These are phyloP conservation scores for Trichosporon sp. DNA, from an alignment of 1,284 basidiomycete species.

Conservation along the genomic window DNA sequence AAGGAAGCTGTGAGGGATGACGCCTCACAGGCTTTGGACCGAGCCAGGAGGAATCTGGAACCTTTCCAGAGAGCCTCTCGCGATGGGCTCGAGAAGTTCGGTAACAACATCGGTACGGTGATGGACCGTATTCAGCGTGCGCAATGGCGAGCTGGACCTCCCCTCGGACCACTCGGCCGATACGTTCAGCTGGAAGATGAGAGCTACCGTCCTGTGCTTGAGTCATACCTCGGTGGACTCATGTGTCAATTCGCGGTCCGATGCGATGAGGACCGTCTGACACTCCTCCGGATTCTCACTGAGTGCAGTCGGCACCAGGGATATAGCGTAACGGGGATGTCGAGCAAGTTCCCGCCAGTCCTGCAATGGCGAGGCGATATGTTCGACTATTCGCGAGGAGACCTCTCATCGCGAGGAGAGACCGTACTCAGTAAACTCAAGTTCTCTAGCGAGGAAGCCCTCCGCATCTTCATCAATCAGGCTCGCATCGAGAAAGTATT, in stretches of 20 bases:
- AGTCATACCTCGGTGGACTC: constrained; percentile 59
- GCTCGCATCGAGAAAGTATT: constrained; percentile 67
- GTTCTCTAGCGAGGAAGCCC: constrained; percentile 67
- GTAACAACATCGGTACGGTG: constrained; percentile 30
- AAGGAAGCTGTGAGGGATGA: neutral
- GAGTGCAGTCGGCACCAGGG: neutral
- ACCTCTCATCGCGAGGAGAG: constrained; percentile 59
- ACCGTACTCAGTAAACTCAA: constrained; percentile 83
- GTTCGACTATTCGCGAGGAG: constrained; percentile 67
- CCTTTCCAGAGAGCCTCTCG: neutral
- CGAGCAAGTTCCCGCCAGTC: neutral
- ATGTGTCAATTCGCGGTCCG: constrained; percentile 76
- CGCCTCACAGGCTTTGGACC: neutral
- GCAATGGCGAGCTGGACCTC: constrained; percentile 64
- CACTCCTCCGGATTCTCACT: neutral
- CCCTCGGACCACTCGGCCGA: constrained; percentile 81
- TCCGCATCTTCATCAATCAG: constrained; percentile 75
- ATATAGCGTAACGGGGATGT: neutral
- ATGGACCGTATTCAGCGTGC: constrained; percentile 59
- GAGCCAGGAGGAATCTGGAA: neutral
- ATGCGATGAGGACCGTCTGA: neutral
- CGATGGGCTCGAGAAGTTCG: constrained; percentile 53
- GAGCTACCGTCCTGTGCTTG: constrained; percentile 65
- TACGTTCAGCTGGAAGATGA: constrained; percentile 69
- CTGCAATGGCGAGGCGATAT: constrained; percentile 55